Conservation (phyloP, 371 early-diverging fungal genomes). For the Lichtheimia corymbifera region DNA sequence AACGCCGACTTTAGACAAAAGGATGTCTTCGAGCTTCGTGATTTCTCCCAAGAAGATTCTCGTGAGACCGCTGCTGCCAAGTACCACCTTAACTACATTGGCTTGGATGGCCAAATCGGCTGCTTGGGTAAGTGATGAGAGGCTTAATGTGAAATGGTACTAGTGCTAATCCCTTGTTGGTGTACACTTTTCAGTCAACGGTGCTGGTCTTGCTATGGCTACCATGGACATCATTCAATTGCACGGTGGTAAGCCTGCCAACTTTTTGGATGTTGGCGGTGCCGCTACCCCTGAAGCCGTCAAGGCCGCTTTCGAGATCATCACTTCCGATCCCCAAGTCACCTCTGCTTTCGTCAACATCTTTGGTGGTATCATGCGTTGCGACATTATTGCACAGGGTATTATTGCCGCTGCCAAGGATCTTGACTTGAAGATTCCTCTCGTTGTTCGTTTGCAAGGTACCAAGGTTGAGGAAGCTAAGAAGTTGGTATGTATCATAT, state of each 20-base stretch:
- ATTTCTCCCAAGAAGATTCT: conserved; percentile 93
- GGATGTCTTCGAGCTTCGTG: conserved; percentile 87
- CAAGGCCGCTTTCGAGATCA: conserved; percentile 97
- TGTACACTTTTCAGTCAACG: conserved; percentile 72
- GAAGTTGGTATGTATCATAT: conserved; percentile 33
- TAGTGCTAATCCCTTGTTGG: background rate
- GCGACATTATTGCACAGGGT: conserved; percentile 97
- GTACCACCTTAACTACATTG: conserved; percentile 98
- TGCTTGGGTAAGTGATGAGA: conserved; percentile 52
- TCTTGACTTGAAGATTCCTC: conserved; percentile 88
- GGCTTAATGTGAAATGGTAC: conserved; percentile 8
- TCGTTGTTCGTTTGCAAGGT: conserved; percentile 96
- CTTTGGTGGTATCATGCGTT: conserved; percentile 99
- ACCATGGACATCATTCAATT: conserved; percentile 99
- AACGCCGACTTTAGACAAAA: conserved; percentile 97
- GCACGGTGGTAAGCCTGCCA: conserved; percentile 98
- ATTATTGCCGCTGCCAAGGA: conserved; percentile 94
- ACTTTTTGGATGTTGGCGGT: conserved; percentile 99
- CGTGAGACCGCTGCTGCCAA: conserved; percentile 97
- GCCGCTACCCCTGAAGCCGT: conserved; percentile 95
- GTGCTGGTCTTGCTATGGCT: conserved; percentile 99
- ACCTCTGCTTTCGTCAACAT: conserved; percentile 98
- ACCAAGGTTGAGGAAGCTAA: conserved; percentile 59
- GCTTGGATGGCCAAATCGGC: conserved; percentile 89
- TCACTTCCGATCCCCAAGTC: conserved; percentile 86